phyloP scores from a whole-genome alignment of 169 alveolate species.

The Toxoplasma gondii region DNA sequence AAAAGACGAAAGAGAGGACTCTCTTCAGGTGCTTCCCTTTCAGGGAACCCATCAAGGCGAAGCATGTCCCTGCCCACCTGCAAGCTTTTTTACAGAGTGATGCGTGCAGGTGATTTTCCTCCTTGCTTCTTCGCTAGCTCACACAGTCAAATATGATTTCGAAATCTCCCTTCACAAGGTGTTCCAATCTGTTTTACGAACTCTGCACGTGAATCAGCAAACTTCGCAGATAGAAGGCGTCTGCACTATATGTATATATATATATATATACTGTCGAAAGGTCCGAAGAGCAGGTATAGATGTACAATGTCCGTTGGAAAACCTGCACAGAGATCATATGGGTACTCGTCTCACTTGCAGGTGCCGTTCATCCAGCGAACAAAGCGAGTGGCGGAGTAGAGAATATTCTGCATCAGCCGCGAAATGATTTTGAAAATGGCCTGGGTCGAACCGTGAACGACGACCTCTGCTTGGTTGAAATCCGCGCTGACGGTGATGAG shows the following conservation, averaged over 20 bases:
- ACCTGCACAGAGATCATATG: not conserved
- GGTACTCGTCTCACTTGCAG: conserved; percentile 76
- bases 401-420: conserved; percentile 84
- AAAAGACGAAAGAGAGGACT: too few relatives aligned
- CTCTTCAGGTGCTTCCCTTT: too few relatives aligned
- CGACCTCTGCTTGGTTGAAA: conserved; percentile 84
- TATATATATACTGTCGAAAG: not conserved
- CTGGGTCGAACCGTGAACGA: conserved; percentile 86
- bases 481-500: conserved; percentile 72
- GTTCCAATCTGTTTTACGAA: too few relatives aligned
- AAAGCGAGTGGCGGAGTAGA: conserved; percentile 82
- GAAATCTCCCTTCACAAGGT: too few relatives aligned
- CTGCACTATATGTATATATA: not conserved
- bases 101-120: too few relatives aligned
- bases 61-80: too few relatives aligned
- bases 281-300: too few relatives aligned
- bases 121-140: too few relatives aligned
- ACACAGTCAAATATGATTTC: too few relatives aligned
- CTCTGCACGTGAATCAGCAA: too few relatives aligned
- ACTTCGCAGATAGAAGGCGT: not conserved
- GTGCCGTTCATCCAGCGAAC: conserved; percentile 91
- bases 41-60: too few relatives aligned
- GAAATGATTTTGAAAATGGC: conserved; percentile 85
- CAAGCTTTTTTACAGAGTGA: too few relatives aligned
- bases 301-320: not conserved